Conservation (phyloP, 2,329 filamentous ascomycete genomes). For the Samsoniella hepiali region DNA sequence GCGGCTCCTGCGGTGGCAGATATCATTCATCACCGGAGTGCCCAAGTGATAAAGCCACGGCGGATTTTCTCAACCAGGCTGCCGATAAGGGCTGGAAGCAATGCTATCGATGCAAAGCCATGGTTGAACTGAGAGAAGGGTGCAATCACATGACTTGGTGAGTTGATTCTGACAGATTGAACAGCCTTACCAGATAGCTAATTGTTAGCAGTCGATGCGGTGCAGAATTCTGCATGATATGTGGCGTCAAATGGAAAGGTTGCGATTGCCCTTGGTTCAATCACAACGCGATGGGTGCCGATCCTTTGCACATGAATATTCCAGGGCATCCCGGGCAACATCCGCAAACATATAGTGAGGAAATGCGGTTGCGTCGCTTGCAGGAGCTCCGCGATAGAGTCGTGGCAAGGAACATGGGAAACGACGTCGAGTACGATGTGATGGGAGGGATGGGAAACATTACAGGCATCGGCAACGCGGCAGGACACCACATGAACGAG, state of each 20-base stretch:
- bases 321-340: constrained; percentile 34
- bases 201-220: constrained; percentile 61
- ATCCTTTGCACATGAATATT: constrained; percentile 51
- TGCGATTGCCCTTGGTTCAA: constrained; percentile 83
- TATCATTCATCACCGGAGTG: constrained; percentile 71
- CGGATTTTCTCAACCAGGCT: constrained; percentile 60
- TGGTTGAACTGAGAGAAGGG: constrained; percentile 78
- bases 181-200: constrained; percentile 12
- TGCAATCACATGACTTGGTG: constrained; percentile 89
- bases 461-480: constrained; percentile 48
- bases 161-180: constrained; percentile 29
- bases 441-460: constrained; percentile 35
- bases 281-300: constrained; percentile 52
- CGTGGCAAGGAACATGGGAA: constrained; percentile 34
- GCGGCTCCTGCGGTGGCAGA: constrained; percentile 67
- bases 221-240: constrained; percentile 85
- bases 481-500: constrained; percentile 60
- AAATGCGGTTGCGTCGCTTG: constrained; percentile 42
- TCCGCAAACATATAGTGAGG: constrained; percentile 44
- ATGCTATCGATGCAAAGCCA: constrained; percentile 69
- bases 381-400: constrained; percentile 48
- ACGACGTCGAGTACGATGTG: constrained; percentile 37
- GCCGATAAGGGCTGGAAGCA: constrained; percentile 69
- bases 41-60: constrained; percentile 66
- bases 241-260: constrained; percentile 75